phyloP scores from a whole-genome alignment of 805 yeast species.

The Tetrapisispora fleetii region DNA sequence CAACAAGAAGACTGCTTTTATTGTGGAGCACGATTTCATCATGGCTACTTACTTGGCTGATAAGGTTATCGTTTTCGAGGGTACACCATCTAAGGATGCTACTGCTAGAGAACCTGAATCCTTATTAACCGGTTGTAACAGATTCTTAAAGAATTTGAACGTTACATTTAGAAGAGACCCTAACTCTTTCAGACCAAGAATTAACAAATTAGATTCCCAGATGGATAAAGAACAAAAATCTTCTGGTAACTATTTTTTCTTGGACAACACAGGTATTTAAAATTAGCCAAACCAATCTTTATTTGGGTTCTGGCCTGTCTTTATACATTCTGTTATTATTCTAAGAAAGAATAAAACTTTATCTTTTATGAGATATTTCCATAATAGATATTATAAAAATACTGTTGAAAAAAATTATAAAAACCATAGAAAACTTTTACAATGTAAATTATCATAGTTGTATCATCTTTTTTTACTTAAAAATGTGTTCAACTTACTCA shows the following conservation, averaged over 20 bases:
- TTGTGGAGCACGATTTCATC: slow-evolving; percentile 99
- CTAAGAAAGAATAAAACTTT: neutral
- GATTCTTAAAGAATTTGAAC: slow-evolving; percentile 90
- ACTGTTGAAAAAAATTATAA: neutral
- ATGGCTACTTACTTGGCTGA: slow-evolving; percentile 99
- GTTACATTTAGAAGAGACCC: slow-evolving; percentile 99
- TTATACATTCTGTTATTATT: slow-evolving; percentile 3
- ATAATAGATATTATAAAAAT: neutral
- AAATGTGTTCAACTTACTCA: neutral
- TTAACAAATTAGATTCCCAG: slow-evolving; percentile 94
- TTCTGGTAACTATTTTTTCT: slow-evolving; percentile 89
- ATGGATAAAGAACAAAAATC: slow-evolving; percentile 97
- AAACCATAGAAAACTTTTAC: neutral
- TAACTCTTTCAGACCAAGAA: slow-evolving; percentile 95
- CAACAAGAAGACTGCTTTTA: slow-evolving; percentile 96
- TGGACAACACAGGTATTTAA: slow-evolving; percentile 54
- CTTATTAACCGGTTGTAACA: slow-evolving; percentile 91
- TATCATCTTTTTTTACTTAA: neutral
- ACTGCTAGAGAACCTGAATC: slow-evolving; percentile 85
- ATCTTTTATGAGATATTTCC: neutral
- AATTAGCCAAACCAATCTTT: neutral
- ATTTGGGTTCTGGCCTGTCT: slow-evolving; percentile 2
- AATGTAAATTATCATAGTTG: slow-evolving; percentile 1
- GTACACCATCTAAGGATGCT: slow-evolving; percentile 80
- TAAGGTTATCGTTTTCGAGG: slow-evolving; percentile 96